Evolutionary conservation across 1,139 yeast genomes (phyloP), one percentile per base, ranked within the genome.

Genomic region (Nadsonia starkeyi-henricii): DNA sequence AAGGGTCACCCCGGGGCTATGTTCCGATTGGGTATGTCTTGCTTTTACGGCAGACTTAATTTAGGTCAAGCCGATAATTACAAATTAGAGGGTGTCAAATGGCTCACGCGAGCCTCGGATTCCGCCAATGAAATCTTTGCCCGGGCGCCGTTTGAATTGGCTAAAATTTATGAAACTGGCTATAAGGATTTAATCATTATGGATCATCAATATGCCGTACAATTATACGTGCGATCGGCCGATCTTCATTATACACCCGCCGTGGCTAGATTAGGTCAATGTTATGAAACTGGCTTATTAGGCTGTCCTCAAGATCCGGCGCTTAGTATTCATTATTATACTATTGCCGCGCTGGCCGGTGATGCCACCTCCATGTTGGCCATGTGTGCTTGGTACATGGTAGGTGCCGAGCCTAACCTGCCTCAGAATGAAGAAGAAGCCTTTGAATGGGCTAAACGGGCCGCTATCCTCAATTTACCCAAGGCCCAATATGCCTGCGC

Each of bases 1-100:
- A 82, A 83, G 60, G 85, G 85, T 60, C 98, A 91, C 62, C 88
- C 96, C 0, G 91, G 95, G 15, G 96, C 97, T 3, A 86, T 89
- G 95, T 83, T 83, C 67, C 84, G 89, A 60, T 71, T 88, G 54
- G 97, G 97, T 5, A 72, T 85, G 46, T 88, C 89, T 54, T 82
- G 88, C 42, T 91, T 83, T 62, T 78, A 85, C 60, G 79, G 86
- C 9, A 73, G 85, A 55, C 81, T 89, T 89, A 96, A 97, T 1
- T 64, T 89, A 47, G 71, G 82, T 3, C 74, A 75, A 54, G 80
- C 78, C 57, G 70, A 78, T 23, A 78, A 75, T 51, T 81, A 85
- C 23, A 84, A 88, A 58, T 85, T 82, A 60, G 78, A 79, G 60
- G 98, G 97, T 48, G 81, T 91, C 54, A 85, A 88, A 62, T 91